Percentiles rank a stretch among this genome's conserved stretches.
These are phyloP conservation scores for Ascochyta fabae DNA, from an alignment of 2,329 filamentous ascomycete species.

Conservation along the genomic window DNA sequence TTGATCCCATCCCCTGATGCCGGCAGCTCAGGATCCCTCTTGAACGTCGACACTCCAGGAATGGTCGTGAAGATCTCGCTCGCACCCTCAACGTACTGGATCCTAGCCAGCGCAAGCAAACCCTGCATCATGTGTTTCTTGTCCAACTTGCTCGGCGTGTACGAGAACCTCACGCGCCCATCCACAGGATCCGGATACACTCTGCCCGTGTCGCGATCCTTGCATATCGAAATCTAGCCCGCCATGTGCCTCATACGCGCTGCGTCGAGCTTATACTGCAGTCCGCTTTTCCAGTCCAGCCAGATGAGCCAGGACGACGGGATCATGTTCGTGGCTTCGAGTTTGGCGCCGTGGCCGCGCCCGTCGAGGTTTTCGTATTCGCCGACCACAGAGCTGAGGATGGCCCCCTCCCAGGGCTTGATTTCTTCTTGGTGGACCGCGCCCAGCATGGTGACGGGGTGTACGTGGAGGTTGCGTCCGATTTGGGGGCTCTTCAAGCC, in stretches of 20 bases:
- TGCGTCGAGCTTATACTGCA: constrained; percentile 75
- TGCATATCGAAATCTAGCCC: constrained; percentile 74
- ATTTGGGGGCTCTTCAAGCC: constrained; percentile 83
- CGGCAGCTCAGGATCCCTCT: constrained; percentile 47
- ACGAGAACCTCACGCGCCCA: constrained; percentile 71
- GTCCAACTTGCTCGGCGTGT: constrained; percentile 75
- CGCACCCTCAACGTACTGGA: constrained; percentile 80
- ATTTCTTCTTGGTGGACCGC: constrained; percentile 74
- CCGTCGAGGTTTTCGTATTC: constrained; percentile 83
- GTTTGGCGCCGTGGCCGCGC: constrained; percentile 79
- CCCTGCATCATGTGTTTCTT: constrained; percentile 74
- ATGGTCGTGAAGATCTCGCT: constrained; percentile 75
- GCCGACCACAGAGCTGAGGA: constrained; percentile 78
- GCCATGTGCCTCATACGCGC: constrained; percentile 73
- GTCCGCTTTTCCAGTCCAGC: constrained; percentile 70
- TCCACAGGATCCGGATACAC: constrained; percentile 75
- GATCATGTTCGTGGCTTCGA: constrained; percentile 79
- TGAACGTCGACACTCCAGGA: constrained; percentile 69
- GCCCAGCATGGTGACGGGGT: constrained; percentile 67
- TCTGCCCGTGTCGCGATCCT: constrained; percentile 77
- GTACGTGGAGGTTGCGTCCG: constrained; percentile 80
- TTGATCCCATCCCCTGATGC: constrained; percentile 55
- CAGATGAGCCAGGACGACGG: constrained; percentile 69
- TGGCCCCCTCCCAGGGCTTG: constrained; percentile 70
- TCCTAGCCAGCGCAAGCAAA: constrained; percentile 72